Percentiles rank a stretch among this genome's conserved stretches.
phyloP scores from a whole-genome alignment of 345 rosid species.

The Noccaea caerulescens region DNA sequence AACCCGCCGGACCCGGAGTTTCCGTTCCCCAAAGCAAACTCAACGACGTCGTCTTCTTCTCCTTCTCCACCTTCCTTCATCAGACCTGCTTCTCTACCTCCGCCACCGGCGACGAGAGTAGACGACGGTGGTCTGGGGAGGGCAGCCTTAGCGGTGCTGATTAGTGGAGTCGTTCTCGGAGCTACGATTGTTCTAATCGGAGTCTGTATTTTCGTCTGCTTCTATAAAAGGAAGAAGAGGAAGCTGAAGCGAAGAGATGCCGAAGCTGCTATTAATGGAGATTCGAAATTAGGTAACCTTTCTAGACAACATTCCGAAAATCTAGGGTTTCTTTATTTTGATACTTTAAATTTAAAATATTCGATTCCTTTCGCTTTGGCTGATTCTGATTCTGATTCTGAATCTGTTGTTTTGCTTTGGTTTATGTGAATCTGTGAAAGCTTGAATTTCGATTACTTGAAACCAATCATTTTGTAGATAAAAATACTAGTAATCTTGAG shows the following conservation, averaged over 20 bases:
- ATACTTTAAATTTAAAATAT: neutral
- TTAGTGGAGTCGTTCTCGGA: conserved; percentile 30
- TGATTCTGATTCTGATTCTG: neutral
- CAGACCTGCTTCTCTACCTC: conserved; percentile 1
- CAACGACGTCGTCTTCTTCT: neutral
- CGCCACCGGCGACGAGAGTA: neutral
- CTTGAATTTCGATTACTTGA: neutral
- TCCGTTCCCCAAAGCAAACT: conserved; percentile 18
- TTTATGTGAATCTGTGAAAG: neutral
- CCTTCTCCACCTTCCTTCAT: conserved; percentile 16
- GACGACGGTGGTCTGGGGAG: neutral
- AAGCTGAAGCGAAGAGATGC: conserved; percentile 20
- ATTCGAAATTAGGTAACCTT: conserved; percentile 21
- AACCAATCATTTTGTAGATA: neutral
- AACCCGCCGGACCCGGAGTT: conserved; percentile 19
- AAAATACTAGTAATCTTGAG: conserved; percentile 32
- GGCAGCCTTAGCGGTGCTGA: conserved; percentile 4
- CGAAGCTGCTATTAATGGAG: conserved; percentile 28
- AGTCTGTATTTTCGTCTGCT: conserved; percentile 34
- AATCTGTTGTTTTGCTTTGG: neutral
- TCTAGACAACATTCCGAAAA: conserved; percentile 5
- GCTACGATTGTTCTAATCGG: conserved; percentile 37
- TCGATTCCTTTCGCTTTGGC: conserved; percentile 28
- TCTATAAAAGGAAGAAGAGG: conserved; percentile 31
- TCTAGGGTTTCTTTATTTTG: conserved; percentile 29